Base-by-base conservation (phyloP, 2,329 filamentous ascomycete genomes). In the Xylariaceae sp. region DNA sequence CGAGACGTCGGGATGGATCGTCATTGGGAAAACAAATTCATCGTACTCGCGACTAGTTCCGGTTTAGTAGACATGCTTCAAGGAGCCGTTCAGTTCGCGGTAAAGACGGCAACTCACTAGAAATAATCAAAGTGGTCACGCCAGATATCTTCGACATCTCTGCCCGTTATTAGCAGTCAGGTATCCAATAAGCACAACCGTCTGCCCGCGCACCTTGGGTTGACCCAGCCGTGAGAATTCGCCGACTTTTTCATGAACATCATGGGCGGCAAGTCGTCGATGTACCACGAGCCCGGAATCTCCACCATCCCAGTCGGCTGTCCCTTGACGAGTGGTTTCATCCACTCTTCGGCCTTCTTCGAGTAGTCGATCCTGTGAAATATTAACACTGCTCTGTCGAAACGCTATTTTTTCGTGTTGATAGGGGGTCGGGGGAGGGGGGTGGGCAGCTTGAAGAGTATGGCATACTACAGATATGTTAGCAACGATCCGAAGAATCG, bases 1-100 rank as follows among this genome's bases (percentile, higher is more conserved):
- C 2, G 82, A 86, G 0, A 89, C 86, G 65, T 91, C 89, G 0
- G 89, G 89, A 70, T 91, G 89, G 37, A 91, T 87, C 0, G 89
- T 91, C 71, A 91, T 88, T 0, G 89, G 88, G 64, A 91, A 91
- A 50, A 90, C 82, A 59, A 91, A 91, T 63, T 89, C 86, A 63
- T 91, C 88, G 60, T 90, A 88, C 70, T 91, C 87, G 23, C 88
- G 78, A 69, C 32, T 37, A 37, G 3, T 7, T 12, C 14, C 14
- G 6, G 32, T 4, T 37, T 16, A 37, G 32, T 26, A 26, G 32
- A 10, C 9, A 37, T 37, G 3, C 9, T 10, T 14, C 14, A 12
- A 37, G 26, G 26, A 29, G 14, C 9, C 32, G 6, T 37, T 7
- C 14, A 16, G 12, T 37, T 10, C 3, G 32, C 32, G 32, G 14